Base-by-base conservation (phyloP, 495 filamentous ascomycete species). In the Chlorociboria aeruginascens region DNA sequence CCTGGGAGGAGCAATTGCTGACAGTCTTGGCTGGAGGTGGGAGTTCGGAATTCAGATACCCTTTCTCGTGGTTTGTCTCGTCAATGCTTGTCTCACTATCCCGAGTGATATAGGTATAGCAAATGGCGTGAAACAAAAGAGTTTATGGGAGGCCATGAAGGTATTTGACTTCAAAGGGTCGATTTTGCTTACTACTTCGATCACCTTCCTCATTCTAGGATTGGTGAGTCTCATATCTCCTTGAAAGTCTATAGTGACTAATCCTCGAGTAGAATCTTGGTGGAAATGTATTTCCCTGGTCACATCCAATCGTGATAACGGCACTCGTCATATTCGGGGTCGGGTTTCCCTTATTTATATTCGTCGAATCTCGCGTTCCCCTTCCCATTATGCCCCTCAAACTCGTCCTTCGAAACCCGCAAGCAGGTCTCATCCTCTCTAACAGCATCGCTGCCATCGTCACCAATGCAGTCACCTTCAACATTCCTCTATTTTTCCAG, bases 401-500 rank as follows among this genome's bases (percentile, higher is more conserved):
- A 12, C 66, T 88, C 1, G 56, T 90, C 3, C 64, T 65, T 13
- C 67, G 72, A 29, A 63, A 72, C 3, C 83, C 85, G 6, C 72
- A 77, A 8, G 77, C 73, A 13, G 77, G 76, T 49, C 66, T 88
- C n/a, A 73, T 87, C 40, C 77, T 86, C 52, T 72, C 74, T 32
- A 87, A 84, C 60, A 78, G 78, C 62, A 78, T 86, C 51, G 75
- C 70, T 1, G 62, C 73, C 12, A 67, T 85, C 20, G 69, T 81
- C 3, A 57, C 79, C 46, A 82, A 85, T 60, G 78, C 81, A 13
- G 75, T 86, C 54, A 61, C 83, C 39, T 90, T 89, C 64, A 89
- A 90, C 59, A 74, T 81, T 42, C 85, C 84, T 0, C 66, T 90
- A 16, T 90, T 80, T 67, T 90, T 89, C 65, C 83, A 88, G 62